Conservation (phyloP, 495 filamentous ascomycete genomes). For the Aspergillus baeticus region DNA sequence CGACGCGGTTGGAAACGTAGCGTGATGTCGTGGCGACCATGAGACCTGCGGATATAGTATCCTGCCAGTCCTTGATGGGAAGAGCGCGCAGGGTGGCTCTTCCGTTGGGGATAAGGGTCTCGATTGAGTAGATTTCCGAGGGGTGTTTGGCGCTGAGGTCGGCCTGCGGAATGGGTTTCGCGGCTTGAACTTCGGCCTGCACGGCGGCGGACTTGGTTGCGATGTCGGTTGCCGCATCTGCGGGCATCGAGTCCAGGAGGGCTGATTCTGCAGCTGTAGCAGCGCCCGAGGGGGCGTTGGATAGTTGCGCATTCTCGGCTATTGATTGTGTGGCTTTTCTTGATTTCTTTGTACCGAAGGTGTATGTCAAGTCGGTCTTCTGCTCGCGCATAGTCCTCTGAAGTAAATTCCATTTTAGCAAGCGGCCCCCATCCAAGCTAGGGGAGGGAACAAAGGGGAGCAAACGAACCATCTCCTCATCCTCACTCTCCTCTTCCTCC, state of each 20-base stretch:
- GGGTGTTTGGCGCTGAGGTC: slow-evolving; percentile 70
- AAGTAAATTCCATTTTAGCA: slow-evolving; percentile 14
- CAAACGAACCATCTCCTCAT: slow-evolving; percentile 34
- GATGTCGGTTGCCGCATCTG: slow-evolving; percentile 56
- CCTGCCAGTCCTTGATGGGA: slow-evolving; percentile 72
- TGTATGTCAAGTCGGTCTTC: slow-evolving; percentile 73
- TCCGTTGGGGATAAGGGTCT: slow-evolving; percentile 58
- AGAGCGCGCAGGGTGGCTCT: slow-evolving; percentile 53
- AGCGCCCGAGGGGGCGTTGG: slow-evolving; percentile 43
- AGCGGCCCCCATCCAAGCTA: background rate
- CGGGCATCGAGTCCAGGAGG: slow-evolving; percentile 59
- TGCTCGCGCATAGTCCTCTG: slow-evolving; percentile 55
- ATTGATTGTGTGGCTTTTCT: slow-evolving; percentile 77
- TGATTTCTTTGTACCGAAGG: slow-evolving; percentile 93
- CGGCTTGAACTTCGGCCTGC: slow-evolving; percentile 62
- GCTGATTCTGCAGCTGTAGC: slow-evolving; percentile 58
- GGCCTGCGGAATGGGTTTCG: slow-evolving; percentile 75
- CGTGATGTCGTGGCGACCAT: slow-evolving; percentile 57
- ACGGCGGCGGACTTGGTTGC: slow-evolving; percentile 60
- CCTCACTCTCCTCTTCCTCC: slow-evolving; percentile 42
- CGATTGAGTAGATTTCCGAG: slow-evolving; percentile 78
- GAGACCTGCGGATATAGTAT: slow-evolving; percentile 57
- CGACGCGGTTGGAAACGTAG: slow-evolving; percentile 65
- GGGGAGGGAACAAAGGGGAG: background rate
- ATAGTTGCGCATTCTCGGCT: slow-evolving; percentile 74